Evolutionary conservation across 164 flowering plant genomes (phyloP).

Genomic region (Magnolia sinica): DNA sequence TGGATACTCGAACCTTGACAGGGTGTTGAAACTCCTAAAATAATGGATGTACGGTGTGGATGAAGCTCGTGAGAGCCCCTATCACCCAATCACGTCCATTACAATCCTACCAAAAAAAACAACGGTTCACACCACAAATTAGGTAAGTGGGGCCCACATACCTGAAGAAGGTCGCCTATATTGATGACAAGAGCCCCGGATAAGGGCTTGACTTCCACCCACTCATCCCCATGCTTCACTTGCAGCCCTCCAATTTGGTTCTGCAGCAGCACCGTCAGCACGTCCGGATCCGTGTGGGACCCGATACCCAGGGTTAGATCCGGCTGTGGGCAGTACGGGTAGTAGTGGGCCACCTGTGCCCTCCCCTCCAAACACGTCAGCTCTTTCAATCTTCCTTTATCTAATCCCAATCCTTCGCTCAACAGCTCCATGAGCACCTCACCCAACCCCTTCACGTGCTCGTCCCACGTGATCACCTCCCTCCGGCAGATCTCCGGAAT

Average conservation of each 20-base stretch:
- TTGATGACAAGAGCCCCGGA: constrained; percentile 58
- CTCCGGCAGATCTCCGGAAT: constrained; percentile 22
- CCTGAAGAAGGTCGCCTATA: constrained; percentile 69
- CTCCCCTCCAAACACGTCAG: constrained; percentile 36
- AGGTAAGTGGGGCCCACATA: constrained; percentile 12
- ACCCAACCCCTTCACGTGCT: constrained; percentile 25
- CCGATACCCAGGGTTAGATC: constrained; percentile 59
- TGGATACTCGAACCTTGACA: too few species aligned
- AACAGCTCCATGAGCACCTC: constrained; percentile 43
- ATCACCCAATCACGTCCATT: background rate
- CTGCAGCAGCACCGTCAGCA: constrained; percentile 60
- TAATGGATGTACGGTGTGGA: too few species aligned
- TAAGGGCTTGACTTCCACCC: constrained; percentile 61
- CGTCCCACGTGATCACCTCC: constrained; percentile 45
- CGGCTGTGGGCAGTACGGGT: constrained; percentile 74
- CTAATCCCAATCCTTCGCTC: constrained; percentile 58
- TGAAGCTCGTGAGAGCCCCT: too few species aligned
- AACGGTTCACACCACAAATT: background rate
- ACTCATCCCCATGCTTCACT: constrained; percentile 41
- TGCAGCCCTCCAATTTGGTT: constrained; percentile 57
- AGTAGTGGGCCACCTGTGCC: constrained; percentile 49
- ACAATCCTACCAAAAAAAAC: too few species aligned
- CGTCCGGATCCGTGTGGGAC: constrained; percentile 61
- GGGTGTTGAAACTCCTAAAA: too few species aligned
- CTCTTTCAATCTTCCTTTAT: constrained; percentile 31